These are phyloP conservation scores for Camellia sinensis DNA, from an alignment of 148 eudicot species.

Conservation along the genomic window DNA sequence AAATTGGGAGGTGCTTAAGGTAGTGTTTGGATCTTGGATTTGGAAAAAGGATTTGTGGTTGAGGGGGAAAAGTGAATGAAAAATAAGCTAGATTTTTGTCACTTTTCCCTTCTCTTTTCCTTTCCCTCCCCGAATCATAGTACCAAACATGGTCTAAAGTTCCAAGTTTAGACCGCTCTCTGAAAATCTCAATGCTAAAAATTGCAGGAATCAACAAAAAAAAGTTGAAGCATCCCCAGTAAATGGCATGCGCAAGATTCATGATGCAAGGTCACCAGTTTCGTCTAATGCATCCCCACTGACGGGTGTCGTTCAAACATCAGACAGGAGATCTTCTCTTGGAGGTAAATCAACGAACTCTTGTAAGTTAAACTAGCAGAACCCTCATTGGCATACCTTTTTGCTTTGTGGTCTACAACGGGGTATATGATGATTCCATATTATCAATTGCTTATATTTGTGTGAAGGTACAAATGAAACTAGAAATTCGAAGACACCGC, in stretches of 20 bases:
- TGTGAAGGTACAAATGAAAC: conserved; percentile 37
- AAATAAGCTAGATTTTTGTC: too few species aligned
- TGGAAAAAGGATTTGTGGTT: not conserved
- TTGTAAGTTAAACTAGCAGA: conserved; percentile 38
- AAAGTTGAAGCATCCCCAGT: conserved; percentile 34
- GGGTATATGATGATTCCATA: not conserved
- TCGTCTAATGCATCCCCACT: conserved; percentile 55
- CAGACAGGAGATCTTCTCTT: conserved; percentile 64
- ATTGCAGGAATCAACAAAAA: conserved; percentile 53
- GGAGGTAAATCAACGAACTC: conserved; percentile 55
- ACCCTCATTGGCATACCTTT: not conserved
- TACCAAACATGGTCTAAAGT: not conserved
- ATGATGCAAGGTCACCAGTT: conserved; percentile 44
- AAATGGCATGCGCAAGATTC: conserved; percentile 18
- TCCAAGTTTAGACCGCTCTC: not conserved
- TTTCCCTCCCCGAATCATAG: too few species aligned
- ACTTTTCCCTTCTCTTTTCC: too few species aligned
- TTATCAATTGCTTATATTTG: not conserved
- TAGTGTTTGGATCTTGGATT: not conserved
- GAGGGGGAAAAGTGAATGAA: too few species aligned
- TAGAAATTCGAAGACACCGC: conserved; percentile 65
- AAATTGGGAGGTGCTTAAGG: not conserved
- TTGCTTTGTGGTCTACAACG: not conserved
- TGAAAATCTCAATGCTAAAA: conserved; percentile 4
- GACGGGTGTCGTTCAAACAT: conserved; percentile 54